A percentile compares a stretch with the other conserved stretches of the same genome.
Evolutionary conservation across 164 flowering plant species (phyloP).

Genomic region (Malania oleifera): DNA sequence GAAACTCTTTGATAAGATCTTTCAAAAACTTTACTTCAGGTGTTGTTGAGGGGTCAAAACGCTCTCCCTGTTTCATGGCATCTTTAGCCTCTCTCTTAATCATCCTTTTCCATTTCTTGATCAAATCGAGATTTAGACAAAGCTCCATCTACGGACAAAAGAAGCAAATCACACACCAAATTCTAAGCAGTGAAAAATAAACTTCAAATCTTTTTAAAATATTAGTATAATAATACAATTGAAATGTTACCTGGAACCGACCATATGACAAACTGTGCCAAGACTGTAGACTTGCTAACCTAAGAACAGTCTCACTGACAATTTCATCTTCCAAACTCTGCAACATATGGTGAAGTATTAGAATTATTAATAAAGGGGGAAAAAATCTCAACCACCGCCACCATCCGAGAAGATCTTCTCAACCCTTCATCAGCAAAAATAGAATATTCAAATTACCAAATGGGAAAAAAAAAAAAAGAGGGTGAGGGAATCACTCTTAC

Average conservation of each 20-base stretch:
- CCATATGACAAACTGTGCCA: conserved; percentile 92
- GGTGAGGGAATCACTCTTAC: neutral
- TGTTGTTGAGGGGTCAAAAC: conserved; percentile 49
- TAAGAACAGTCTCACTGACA: conserved; percentile 73
- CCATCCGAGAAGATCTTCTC: neutral
- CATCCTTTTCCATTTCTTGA: conserved; percentile 84
- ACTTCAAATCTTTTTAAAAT: too few species aligned
- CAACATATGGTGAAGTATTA: neutral
- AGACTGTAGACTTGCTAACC: conserved; percentile 66
- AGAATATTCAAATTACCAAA: neutral
- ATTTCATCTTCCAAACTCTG: conserved; percentile 98
- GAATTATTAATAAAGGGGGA: neutral
- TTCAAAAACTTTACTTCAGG: conserved; percentile 79
- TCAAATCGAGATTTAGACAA: conserved; percentile 57
- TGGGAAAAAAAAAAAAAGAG: neutral
- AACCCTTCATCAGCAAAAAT: too few species aligned
- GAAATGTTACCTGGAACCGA: conserved; percentile 71
- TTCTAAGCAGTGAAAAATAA: neutral
- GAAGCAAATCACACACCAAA: conserved; percentile 3
- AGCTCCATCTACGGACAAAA: conserved; percentile 69
- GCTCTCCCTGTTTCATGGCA: conserved; percentile 49
- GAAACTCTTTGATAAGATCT: conserved; percentile 77
- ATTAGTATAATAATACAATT: neutral
- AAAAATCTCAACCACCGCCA: neutral
- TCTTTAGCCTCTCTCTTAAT: conserved; percentile 63